phyloP scores from a whole-genome alignment of 2,329 filamentous ascomycete genomes.

The Dactylellina parvicollis region DNA sequence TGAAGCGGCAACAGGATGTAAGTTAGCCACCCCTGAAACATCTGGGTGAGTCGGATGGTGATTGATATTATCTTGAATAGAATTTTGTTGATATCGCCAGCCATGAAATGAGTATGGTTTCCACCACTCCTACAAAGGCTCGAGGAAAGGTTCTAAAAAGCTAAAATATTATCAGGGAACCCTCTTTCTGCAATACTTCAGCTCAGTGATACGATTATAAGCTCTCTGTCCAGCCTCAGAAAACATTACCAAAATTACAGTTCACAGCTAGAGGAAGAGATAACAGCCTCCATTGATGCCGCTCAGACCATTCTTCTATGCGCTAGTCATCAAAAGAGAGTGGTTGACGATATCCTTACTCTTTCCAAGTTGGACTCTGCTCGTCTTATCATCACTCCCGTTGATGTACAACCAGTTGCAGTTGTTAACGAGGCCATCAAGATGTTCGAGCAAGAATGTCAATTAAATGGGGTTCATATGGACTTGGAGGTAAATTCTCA shows the following conservation, averaged over 20 bases:
- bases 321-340: slow-evolving; percentile 79
- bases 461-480: slow-evolving; percentile 39
- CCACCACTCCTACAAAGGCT: not conserved
- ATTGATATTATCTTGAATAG: slow-evolving; percentile 59
- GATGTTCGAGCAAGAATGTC: slow-evolving; percentile 43
- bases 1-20: slow-evolving; percentile 74
- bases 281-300: slow-evolving; percentile 69
- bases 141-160: too few species aligned
- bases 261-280: slow-evolving; percentile 26
- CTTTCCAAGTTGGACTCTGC: slow-evolving; percentile 77
- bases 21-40: not conserved
- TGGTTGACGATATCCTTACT: slow-evolving; percentile 74
- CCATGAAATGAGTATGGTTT: slow-evolving; percentile 39
- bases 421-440: slow-evolving; percentile 67
- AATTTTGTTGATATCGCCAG: slow-evolving; percentile 80
- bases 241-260: slow-evolving; percentile 56
- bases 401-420: slow-evolving; percentile 74
- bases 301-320: slow-evolving; percentile 82
- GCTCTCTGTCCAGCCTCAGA: slow-evolving; percentile 32
- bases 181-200: slow-evolving; percentile 78
- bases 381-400: slow-evolving; percentile 65
- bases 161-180: slow-evolving; percentile 72
- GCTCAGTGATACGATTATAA: slow-evolving; percentile 76
- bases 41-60: not conserved
- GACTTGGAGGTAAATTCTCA: slow-evolving; percentile 14